Base-by-base conservation (phyloP, 768 basidiomycete genomes). In the Hydnum rufescens region DNA sequence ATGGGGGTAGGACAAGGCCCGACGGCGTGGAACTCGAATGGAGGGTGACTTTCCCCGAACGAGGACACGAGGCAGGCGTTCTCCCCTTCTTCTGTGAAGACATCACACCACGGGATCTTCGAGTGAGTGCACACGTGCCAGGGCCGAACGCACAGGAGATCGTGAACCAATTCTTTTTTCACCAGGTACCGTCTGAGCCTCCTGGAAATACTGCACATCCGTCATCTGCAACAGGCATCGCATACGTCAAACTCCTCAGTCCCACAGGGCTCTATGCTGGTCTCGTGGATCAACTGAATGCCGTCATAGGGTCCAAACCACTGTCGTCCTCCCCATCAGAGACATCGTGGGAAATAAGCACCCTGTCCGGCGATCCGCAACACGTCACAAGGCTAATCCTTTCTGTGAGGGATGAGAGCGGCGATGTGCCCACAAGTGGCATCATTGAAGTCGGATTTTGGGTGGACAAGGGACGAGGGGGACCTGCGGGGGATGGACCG, bases 51-150 rank as follows among this genome's bases (percentile, higher is more conserved):
- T 62, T 66, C 3, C 67, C 77, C 1, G 56, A 55, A 4, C 51
- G 48, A 13, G 39, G 51, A 53, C 44, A 32, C 39, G 44, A 8
- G 26, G 13, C 13, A 16, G 58, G 71, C 2, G 57, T 59, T 1
- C 61, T 77, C 18, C 81, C 82, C 4, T 84, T 84, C 60, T 84
- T 78, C 62, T 84, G 82, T 58, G 78, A 78, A 8, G 82, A 84
- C 59, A 64, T 81, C 2, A 82, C 80, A 2, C 74, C 78, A 2
- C 65, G 81, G 48, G 57, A 63, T 2, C 69, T 70, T 63, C 67
- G 82, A 62, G 82, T 79, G 58, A 18, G 74, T 64, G 32, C 26
- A 25, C n/a, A 5, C 16, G n/a, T 51, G 51, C 13, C 1, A 39
- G 22, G 22, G 22, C 13, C 13, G 36, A 13, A 39, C 23, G 44